Evolutionary conservation across 2,329 filamentous ascomycete genomes (phyloP).

Genomic region (Colletotrichum musicola): DNA sequence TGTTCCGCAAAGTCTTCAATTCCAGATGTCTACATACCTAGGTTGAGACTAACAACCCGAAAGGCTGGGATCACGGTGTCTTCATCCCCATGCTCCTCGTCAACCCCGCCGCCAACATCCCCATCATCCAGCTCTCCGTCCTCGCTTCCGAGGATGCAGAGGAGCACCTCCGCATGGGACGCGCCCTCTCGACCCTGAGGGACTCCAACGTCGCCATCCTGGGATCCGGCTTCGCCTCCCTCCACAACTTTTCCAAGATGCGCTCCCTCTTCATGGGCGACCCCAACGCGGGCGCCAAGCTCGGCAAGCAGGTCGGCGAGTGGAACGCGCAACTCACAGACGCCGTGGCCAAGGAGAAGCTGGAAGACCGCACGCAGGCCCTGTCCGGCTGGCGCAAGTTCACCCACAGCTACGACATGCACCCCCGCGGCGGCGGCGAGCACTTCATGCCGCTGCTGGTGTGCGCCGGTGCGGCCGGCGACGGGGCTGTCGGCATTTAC

Average conservation of each 20-base stretch:
- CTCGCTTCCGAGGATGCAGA: conserved; percentile 63
- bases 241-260: conserved; percentile 67
- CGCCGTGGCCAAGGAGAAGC: conserved; percentile 51
- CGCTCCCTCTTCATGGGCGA: conserved; percentile 48
- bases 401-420: conserved; percentile 63
- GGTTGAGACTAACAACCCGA: neutral
- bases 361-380: conserved; percentile 51
- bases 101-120: conserved; percentile 63
- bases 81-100: conserved; percentile 70
- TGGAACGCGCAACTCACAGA: conserved; percentile 63
- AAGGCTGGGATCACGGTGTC: conserved; percentile 71
- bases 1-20: neutral
- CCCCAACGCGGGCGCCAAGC: conserved; percentile 43
- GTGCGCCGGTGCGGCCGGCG: conserved; percentile 63
- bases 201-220: conserved; percentile 67
- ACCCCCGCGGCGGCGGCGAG: conserved; percentile 66
- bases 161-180: conserved; percentile 64
- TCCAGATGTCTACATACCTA: no score
- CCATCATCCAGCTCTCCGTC: conserved; percentile 70
- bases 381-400: conserved; percentile 62
- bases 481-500: conserved; percentile 59
- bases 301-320: conserved; percentile 43
- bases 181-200: conserved; percentile 63
- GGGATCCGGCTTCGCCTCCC: conserved; percentile 70
- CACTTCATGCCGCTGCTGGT: conserved; percentile 72